phyloP scores from a whole-genome alignment of 768 basidiomycete genomes.

The Pseudohyphozyma bogoriensis region DNA sequence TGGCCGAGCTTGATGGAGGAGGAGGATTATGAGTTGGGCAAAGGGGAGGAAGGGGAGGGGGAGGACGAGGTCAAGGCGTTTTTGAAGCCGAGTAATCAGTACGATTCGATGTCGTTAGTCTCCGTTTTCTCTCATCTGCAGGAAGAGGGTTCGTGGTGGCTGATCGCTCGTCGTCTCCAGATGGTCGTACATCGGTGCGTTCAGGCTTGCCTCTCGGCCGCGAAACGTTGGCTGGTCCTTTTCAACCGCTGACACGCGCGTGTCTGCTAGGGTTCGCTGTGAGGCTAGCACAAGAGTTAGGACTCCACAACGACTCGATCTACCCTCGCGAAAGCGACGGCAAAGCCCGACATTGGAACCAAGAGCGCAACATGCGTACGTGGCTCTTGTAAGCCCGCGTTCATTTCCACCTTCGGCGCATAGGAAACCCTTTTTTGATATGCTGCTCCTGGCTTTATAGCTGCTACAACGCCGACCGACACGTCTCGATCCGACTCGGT shows the following conservation, averaged over 20 bases:
- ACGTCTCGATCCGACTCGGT: conserved; percentile 1
- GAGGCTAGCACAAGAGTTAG: conserved; percentile 24
- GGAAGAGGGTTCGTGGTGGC: too few relatives aligned
- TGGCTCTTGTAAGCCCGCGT: conserved; percentile 5
- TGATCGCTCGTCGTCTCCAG: too few relatives aligned
- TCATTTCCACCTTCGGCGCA: too few relatives aligned
- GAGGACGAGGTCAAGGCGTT: background rate
- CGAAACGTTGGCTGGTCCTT: background rate
- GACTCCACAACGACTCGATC: conserved; percentile 15
- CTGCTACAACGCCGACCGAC: conserved; percentile 28
- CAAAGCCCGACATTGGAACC: conserved; percentile 2
- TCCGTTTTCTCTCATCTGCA: too few relatives aligned
- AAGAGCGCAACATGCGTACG: conserved; percentile 8
- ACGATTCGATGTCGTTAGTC: conserved; percentile 23
- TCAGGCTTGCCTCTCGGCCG: too few relatives aligned
- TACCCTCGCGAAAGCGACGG: background rate
- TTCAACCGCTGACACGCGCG: background rate
- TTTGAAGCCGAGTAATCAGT: conserved; percentile 16
- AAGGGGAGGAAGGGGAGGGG: background rate
- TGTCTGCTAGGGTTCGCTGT: conserved; percentile 21
- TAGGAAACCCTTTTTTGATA: too few relatives aligned
- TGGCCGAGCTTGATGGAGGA: conserved; percentile 19
- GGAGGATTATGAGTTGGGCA: background rate
- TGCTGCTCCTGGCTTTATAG: background rate
- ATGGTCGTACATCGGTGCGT: conserved; percentile 1